A percentile compares a stretch with the other conserved stretches of the same genome.
phyloP scores from a whole-genome alignment of 2,329 filamentous ascomycete species.

The Colletotrichum lini region DNA sequence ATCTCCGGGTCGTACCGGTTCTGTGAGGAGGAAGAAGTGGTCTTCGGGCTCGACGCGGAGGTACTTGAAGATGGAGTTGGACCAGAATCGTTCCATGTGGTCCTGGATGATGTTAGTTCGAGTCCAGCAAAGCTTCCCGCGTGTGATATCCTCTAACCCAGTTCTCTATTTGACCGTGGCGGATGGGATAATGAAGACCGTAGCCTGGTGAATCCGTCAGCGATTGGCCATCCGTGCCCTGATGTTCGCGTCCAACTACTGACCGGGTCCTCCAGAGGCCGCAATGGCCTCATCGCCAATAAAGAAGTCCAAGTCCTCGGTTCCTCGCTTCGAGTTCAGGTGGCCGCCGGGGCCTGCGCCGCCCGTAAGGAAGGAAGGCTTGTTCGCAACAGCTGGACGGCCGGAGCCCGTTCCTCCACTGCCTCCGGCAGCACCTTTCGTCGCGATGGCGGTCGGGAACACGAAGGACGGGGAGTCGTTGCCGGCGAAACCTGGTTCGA shows the following conservation, averaged over 20 bases:
- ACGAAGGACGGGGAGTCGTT: constrained; percentile 99
- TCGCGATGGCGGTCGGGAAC: constrained; percentile 98
- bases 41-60: constrained; percentile 98
- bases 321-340: constrained; percentile 91
- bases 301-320: constrained; percentile 98
- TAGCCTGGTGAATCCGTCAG: constrained; percentile 74
- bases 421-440: constrained; percentile 83
- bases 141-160: constrained; percentile 75
- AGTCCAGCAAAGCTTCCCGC: not conserved
- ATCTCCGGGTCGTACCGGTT: constrained; percentile 77
- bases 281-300: constrained; percentile 96
- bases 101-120: constrained; percentile 71
- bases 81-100: constrained; percentile 99
- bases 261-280: constrained; percentile 86
- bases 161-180: constrained; percentile 98
- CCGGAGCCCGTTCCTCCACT: constrained; percentile 85
- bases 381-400: constrained; percentile 90
- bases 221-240: constrained; percentile 2
- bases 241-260: constrained; percentile 48
- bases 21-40: constrained; percentile 97
- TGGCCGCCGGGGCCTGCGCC: constrained; percentile 88
- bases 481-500: constrained; percentile 87
- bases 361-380: constrained; percentile 94
- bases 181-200: constrained; percentile 96
- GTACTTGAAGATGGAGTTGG: constrained; percentile 99